Base-by-base conservation (phyloP, 2,329 filamentous ascomycete species). In the Aspergillus sp. region DNA sequence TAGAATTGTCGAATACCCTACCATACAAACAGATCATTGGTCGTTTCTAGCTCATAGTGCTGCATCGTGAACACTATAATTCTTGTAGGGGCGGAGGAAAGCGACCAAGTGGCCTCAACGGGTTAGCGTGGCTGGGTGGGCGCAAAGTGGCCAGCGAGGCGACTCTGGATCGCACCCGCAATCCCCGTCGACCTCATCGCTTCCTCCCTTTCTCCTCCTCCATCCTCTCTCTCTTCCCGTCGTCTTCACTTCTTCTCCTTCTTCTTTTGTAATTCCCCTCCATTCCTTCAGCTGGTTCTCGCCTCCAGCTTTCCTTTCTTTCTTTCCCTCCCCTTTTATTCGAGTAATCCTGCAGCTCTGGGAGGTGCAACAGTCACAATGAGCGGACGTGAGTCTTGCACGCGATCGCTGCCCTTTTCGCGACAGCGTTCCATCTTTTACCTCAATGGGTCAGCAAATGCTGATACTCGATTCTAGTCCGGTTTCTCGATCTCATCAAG, bases 401-500 rank as follows among this genome's bases (percentile, higher is more conserved):
- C 68, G 67, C 72, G 73, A 71, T 72, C 69, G 59, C 62, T 56
- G 57, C 10, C 51, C 48, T 57, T 55, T 57, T 63, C 55, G 67
- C 66, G 63, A 66, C 65, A 60, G 59, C 63, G 57, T 39, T 57
- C 23, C 59, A 61, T 36, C 57, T 59, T 59, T 55, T 23, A 25
- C 52, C 57, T 65, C 68, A 73, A 70, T 75, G 69, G 65, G 64
- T 63, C 55, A 30, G 47, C 25, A 54, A 56, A 71, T 67, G 60
- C 72, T 78, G 57, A 74, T 49, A 5, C 13, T 52, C 17, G 32
- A 32, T 55, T 56, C 60, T 67, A 98, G 94, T 99, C 82, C 93
- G 95, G 80, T 99, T 99, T 79, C 94, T 99, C 84, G 95, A 99
- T 83, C 87, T 98, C 80, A 95, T 99, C 84, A 99, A 99, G 84